Percentiles rank a stretch among this genome's conserved stretches.
phyloP scores from a whole-genome alignment of 2,329 filamentous ascomycete species.

The Herpotrichia juniperi region DNA sequence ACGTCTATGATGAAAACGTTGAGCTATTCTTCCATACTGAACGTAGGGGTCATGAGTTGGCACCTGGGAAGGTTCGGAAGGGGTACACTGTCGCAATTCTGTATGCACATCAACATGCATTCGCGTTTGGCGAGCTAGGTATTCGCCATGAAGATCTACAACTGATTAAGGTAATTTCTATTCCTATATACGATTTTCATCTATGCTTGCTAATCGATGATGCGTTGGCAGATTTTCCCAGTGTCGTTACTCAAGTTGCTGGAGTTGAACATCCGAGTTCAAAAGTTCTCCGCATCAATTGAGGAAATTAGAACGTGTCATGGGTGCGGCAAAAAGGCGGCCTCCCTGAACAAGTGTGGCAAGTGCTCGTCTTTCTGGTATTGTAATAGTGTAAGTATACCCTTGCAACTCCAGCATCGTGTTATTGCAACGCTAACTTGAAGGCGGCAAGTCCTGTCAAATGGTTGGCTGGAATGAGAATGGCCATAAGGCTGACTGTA shows the following conservation, averaged over 20 bases:
- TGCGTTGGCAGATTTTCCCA: conserved; percentile 20
- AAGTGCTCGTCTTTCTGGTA: conserved; percentile 28
- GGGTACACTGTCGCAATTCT: conserved; percentile 27
- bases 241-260: conserved; percentile 21
- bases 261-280: conserved; percentile 18
- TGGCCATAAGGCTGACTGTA: conserved; percentile 24
- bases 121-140: conserved; percentile 18
- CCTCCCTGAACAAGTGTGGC: conserved; percentile 19
- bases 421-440: conserved; percentile 12
- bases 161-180: conserved; percentile 23
- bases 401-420: conserved; percentile 7
- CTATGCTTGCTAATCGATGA: conserved; percentile 9
- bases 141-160: conserved; percentile 21
- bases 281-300: conserved; percentile 18
- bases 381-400: conserved; percentile 22
- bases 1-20: conserved; percentile 27
- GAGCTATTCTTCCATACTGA: conserved; percentile 35
- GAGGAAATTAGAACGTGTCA: conserved; percentile 24
- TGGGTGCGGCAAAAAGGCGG: conserved; percentile 20
- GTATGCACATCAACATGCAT: conserved; percentile 15
- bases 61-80: conserved; percentile 15
- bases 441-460: conserved; percentile 20
- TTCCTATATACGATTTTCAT: conserved; percentile 10
- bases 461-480: conserved; percentile 18
- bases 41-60: conserved; percentile 29